phyloP scores from a whole-genome alignment of 164 flowering plant species.

The Magnolia changhungtana region DNA sequence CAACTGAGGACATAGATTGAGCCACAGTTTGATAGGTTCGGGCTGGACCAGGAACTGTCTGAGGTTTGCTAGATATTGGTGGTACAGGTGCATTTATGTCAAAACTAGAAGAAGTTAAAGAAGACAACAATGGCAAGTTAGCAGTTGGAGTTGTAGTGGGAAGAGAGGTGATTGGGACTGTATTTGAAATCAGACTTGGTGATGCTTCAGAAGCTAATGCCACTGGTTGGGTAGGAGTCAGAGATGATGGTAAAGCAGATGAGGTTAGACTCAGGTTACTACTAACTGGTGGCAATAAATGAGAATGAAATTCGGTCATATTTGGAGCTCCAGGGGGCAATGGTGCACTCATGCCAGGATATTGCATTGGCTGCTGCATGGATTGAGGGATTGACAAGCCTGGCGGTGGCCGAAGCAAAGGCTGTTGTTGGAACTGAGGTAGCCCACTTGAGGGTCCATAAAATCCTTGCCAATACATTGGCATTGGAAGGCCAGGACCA shows the following conservation, averaged over 20 bases:
- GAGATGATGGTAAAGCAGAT: conserved; percentile 29
- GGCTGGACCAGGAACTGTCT: conserved; percentile 28
- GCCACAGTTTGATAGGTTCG: conserved; percentile 37
- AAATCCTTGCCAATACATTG: conserved; percentile 83
- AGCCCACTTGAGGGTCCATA: conserved; percentile 74
- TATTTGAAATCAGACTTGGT: conserved; percentile 33
- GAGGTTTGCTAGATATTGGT: conserved; percentile 45
- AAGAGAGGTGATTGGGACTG: conserved; percentile 37
- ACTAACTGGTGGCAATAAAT: conserved; percentile 34
- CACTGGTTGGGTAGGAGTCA: conserved; percentile 42
- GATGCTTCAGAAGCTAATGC: conserved; percentile 39
- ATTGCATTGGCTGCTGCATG: conserved; percentile 68
- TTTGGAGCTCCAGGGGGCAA: conserved; percentile 38
- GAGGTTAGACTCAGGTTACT: conserved; percentile 35
- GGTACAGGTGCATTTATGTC: conserved; percentile 36
- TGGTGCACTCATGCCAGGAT: conserved; percentile 49
- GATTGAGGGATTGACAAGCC: conserved; percentile 62
- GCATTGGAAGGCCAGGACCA: conserved; percentile 66
- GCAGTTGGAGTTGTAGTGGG: conserved; percentile 28
- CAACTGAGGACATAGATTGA: conserved; percentile 32
- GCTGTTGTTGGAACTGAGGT: conserved; percentile 39
- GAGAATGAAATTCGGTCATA: conserved; percentile 36
- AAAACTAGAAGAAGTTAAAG: conserved; percentile 27
- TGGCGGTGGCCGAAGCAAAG: conserved; percentile 63
- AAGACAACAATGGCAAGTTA: conserved; percentile 37